These are phyloP conservation scores for Hordeum vulgare DNA, from an alignment of 176 grass and related monocot species.

Conservation along the genomic window DNA sequence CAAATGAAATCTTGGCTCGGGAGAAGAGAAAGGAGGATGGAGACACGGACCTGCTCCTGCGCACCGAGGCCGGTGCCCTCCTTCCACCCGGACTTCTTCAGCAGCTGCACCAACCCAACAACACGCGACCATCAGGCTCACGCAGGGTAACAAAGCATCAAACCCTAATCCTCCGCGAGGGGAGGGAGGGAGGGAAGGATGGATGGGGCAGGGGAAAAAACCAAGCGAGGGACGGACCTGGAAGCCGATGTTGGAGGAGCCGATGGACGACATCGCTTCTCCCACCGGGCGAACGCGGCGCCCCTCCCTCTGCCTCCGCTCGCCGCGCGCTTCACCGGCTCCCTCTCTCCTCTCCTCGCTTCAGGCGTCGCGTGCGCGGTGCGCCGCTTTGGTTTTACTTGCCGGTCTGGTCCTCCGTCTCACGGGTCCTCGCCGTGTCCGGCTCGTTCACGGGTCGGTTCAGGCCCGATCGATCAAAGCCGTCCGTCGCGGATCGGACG, in stretches of 20 bases:
- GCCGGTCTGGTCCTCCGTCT: background rate
- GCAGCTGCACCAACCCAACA: slow-evolving; percentile 40
- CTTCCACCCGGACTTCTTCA: slow-evolving; percentile 94
- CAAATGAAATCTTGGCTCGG: background rate
- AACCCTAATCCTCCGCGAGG: slow-evolving; percentile 32
- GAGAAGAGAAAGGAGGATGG: background rate
- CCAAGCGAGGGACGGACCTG: slow-evolving; percentile 27
- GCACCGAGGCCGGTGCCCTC: slow-evolving; percentile 92
- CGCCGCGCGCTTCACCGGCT: background rate
- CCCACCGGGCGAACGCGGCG: background rate
- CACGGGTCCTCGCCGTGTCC: background rate
- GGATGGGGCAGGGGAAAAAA: background rate
- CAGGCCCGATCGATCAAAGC: background rate
- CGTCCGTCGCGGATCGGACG: background rate
- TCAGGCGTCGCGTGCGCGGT: background rate
- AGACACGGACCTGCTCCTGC: slow-evolving; percentile 61
- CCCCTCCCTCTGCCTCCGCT: background rate
- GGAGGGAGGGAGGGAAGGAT: background rate
- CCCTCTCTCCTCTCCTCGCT: background rate
- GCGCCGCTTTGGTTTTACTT: background rate
- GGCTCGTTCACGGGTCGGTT: slow-evolving; percentile 5
- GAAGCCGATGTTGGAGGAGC: slow-evolving; percentile 88
- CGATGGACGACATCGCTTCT: slow-evolving; percentile 40
- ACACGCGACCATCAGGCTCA: background rate
- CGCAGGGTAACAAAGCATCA: slow-evolving; percentile 13